Evolutionary conservation across 352 stramenopile genomes (phyloP), one percentile per base, ranked within the genome.

Genomic region (Phytophthora citrophthora): DNA sequence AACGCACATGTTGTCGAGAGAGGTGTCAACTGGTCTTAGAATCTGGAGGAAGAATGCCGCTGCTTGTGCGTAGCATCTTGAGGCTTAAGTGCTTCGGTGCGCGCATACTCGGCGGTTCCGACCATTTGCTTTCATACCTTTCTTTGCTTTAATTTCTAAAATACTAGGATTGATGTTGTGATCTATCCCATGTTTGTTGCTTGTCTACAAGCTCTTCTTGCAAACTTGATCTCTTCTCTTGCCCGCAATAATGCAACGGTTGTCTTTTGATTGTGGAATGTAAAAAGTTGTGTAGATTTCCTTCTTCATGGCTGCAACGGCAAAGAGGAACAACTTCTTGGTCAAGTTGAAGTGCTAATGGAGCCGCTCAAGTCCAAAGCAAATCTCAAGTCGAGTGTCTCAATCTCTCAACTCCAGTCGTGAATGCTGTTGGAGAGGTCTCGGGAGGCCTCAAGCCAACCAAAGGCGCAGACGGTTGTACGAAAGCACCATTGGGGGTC

Each of bases 21-120:
- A 38, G 24, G 61, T 11, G 40, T 51, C 55, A 53, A 71, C 58
- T 74, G 64, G 64, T 63, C 53, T 68, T 77, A 74, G 60, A 73
- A 70, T 65, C 43, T 60, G 54, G 46, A 62, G 64, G 45, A 66
- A 32, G 43, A 29, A 45, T 26, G 46, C 50, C 20, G 51, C 41
- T 29, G 40, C 18, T 44, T 15, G 20, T 12, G 11, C 1, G 24
- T 34, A 24, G n/a, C 53, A 51, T 77, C 69, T 83, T 79, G 74
- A 83, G 74, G 74, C 75, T 83, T 79, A 41, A 77, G 75, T 83
- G 75, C 72, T 83, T 83, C 75, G 75, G 45, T 64, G 54, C 50
- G 29, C 1, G 16, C 13, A 29, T 29, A 2, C 3, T 43, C 15
- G 18, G 47, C 20, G 16, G 44, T 49, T 34, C 38, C 53, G 46